phyloP scores from a whole-genome alignment of 257 asterid genomes.

The Lithospermum erythrorhizon region DNA sequence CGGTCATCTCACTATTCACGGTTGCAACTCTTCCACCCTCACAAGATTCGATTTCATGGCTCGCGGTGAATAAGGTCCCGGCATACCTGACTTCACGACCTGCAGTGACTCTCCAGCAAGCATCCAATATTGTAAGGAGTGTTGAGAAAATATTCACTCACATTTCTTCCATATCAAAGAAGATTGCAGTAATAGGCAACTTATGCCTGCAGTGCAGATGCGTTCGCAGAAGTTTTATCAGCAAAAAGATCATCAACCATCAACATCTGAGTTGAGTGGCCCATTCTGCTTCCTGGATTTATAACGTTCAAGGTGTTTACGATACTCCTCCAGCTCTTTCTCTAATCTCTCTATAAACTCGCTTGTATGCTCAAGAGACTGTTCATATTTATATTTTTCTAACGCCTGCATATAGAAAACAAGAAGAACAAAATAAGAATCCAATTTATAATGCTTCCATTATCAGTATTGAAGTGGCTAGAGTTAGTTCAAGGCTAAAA shows the following conservation, averaged over 20 bases:
- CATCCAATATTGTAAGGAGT: background rate
- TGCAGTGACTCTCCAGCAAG: background rate
- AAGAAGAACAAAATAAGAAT: background rate
- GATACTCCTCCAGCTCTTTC: slow-evolving; percentile 72
- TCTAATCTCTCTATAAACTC: slow-evolving; percentile 83
- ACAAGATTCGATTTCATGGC: no score
- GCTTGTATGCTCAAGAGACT: slow-evolving; percentile 87
- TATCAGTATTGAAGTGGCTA: no score
- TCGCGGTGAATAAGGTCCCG: no score
- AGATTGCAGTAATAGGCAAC: background rate
- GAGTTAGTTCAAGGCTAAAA: background rate
- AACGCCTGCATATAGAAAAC: slow-evolving; percentile 48
- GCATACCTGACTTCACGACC: background rate
- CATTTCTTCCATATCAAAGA: background rate
- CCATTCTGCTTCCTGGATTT: slow-evolving; percentile 26
- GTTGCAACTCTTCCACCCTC: no score
- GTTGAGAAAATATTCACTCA: background rate
- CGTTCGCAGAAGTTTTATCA: background rate
- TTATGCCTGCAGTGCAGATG: no score
- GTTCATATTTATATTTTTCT: slow-evolving; percentile 64
- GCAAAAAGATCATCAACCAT: background rate
- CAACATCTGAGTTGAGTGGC: slow-evolving; percentile 10
- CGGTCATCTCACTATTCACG: no score
- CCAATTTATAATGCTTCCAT: no score
- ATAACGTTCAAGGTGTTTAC: slow-evolving; percentile 52